Conservation (phyloP, 2,329 filamentous ascomycete genomes). For the Ophiostoma ulmi region DNA sequence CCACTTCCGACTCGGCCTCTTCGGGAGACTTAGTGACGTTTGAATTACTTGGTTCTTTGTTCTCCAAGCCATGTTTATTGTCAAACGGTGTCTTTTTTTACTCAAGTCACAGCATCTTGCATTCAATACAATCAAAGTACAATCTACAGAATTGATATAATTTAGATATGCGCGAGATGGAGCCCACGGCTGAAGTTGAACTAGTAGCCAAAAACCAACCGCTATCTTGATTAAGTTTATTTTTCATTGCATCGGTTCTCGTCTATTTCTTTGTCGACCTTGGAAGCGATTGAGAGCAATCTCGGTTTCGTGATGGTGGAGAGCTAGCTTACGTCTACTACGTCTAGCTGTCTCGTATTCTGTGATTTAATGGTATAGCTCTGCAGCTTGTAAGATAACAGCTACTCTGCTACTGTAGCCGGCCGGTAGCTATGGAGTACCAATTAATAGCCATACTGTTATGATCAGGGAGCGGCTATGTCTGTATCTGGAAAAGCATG, state of each 20-base stretch:
- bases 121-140: too few relatives aligned
- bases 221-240: background rate
- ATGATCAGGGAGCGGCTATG: background rate
- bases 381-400: too few relatives aligned
- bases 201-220: background rate
- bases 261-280: background rate
- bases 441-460: background rate
- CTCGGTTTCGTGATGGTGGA: background rate
- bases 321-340: background rate
- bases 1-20: conserved; percentile 1
- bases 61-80: too few relatives aligned
- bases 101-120: too few relatives aligned
- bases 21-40: background rate
- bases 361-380: background rate
- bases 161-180: background rate
- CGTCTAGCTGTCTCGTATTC: background rate
- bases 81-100: too few relatives aligned
- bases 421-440: background rate
- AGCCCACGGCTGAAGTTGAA: background rate
- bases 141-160: background rate
- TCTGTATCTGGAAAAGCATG: background rate
- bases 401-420: too few relatives aligned
- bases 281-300: background rate
- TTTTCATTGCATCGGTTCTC: background rate
- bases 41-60: background rate